Conservation (phyloP, 2,329 filamentous ascomycete species). For the Rachicladosporium sp. region DNA sequence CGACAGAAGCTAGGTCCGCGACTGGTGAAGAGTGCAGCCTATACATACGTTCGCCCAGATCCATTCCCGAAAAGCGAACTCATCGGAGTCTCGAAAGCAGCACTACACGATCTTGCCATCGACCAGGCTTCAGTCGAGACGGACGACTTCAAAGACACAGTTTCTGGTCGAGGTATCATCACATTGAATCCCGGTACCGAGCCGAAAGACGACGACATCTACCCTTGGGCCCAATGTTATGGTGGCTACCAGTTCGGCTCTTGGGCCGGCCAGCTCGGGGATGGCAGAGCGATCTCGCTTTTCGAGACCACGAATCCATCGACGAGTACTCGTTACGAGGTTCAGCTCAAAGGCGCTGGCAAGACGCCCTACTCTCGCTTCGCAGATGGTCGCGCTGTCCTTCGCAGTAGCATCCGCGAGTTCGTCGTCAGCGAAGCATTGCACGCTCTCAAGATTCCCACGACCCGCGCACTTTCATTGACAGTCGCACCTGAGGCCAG, state of each 20-base stretch:
- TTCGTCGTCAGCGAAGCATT: constrained; percentile 86
- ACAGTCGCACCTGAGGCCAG: constrained; percentile 60
- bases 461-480: constrained; percentile 73
- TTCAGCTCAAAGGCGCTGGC: constrained; percentile 91
- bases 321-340: constrained; percentile 65
- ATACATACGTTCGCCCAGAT: constrained; percentile 82
- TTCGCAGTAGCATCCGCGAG: constrained; percentile 85
- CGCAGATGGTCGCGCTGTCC: constrained; percentile 86
- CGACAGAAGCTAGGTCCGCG: constrained; percentile 66
- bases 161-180: constrained; percentile 70
- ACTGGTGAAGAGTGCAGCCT: constrained; percentile 72
- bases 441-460: constrained; percentile 73
- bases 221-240: constrained; percentile 98
- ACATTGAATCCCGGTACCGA: constrained; percentile 52
- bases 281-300: constrained; percentile 85
- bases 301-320: constrained; percentile 74
- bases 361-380: constrained; percentile 91
- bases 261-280: constrained; percentile 92
- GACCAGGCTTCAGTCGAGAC: constrained; percentile 53
- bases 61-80: constrained; percentile 60
- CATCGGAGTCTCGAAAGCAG: constrained; percentile 65
- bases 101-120: constrained; percentile 72
- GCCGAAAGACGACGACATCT: constrained; percentile 53
- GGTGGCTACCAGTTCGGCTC: constrained; percentile 62
- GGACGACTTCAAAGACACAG: constrained; percentile 62